A percentile compares a stretch with the other conserved stretches of the same genome.
Conservation (phyloP, 2,329 filamentous ascomycete genomes). For the Alternaria hordeiaustralica region DNA sequence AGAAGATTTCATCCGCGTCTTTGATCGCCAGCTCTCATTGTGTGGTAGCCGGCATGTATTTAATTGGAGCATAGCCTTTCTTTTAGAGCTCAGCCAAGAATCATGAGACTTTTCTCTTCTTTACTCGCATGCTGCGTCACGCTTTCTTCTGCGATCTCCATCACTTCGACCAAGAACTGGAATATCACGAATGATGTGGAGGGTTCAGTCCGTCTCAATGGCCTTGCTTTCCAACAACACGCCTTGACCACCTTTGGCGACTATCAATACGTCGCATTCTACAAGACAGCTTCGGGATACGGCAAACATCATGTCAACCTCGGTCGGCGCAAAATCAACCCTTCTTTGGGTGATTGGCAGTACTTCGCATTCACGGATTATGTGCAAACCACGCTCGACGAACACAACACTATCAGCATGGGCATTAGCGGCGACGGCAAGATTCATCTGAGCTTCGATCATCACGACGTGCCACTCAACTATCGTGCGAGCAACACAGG, state of each 20-base stretch:
- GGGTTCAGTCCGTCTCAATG: conserved; percentile 52
- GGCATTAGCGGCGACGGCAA: conserved; percentile 61
- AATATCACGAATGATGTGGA: conserved; percentile 44
- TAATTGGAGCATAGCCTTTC: neutral
- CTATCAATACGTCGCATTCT: conserved; percentile 60
- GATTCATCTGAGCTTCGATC: conserved; percentile 62
- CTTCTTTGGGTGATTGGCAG: conserved; percentile 51
- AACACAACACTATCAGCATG: conserved; percentile 62
- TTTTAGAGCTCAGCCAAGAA: neutral
- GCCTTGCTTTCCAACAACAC: conserved; percentile 59
- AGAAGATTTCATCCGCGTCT: neutral
- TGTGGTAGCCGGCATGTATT: neutral
- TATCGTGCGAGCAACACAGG: conserved; percentile 42
- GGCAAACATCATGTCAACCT: conserved; percentile 53
- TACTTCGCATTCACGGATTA: conserved; percentile 58
- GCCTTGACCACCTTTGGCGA: conserved; percentile 56
- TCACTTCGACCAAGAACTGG: conserved; percentile 34
- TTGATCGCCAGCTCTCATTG: neutral
- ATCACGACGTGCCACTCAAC: conserved; percentile 52
- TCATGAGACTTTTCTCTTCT: conserved; percentile 25
- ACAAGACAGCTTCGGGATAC: conserved; percentile 44
- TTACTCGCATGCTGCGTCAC: conserved; percentile 15
- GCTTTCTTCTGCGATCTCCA: conserved; percentile 27
- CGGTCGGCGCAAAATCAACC: conserved; percentile 53
- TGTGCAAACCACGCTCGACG: conserved; percentile 58